Percentiles rank a stretch among this genome's conserved stretches.
Evolutionary conservation across 768 basidiomycete genomes (phyloP).

Genomic region (Suillus spraguei): DNA sequence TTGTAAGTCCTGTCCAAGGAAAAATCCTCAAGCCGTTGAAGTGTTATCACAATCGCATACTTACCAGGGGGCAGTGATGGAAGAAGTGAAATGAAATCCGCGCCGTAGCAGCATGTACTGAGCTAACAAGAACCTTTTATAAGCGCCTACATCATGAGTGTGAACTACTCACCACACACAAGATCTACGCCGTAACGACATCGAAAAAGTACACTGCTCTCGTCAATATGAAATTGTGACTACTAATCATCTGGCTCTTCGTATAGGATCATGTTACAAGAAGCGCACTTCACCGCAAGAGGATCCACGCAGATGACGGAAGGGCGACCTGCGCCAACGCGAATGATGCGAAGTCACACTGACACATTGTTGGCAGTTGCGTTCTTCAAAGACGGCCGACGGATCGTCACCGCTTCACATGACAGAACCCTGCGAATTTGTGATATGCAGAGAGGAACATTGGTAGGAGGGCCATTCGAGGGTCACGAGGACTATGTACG

Average conservation of each 20-base stretch:
- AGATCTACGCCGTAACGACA: neutral
- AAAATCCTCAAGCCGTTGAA: neutral
- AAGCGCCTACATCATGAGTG: neutral
- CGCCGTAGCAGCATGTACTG: neutral
- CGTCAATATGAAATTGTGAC: neutral
- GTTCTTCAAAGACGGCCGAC: constrained; percentile 30
- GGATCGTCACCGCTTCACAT: constrained; percentile 30
- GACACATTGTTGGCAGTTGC: constrained; percentile 32
- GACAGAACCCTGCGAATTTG: constrained; percentile 33
- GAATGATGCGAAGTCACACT: constrained; percentile 22
- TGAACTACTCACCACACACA: neutral
- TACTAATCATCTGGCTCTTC: neutral
- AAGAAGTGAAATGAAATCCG: neutral
- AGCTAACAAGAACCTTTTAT: constrained; percentile 1
- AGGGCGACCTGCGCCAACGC: neutral
- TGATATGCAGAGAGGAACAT: constrained; percentile 23
- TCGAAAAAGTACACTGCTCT: neutral
- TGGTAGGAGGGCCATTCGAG: constrained; percentile 29
- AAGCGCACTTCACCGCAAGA: neutral
- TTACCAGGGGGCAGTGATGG: neutral
- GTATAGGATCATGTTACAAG: neutral
- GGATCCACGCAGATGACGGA: neutral
- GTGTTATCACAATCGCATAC: neutral
- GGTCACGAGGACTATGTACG: constrained; percentile 33
- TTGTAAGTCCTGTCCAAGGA: neutral